These are phyloP conservation scores for Aspergillus novoparasiticus DNA, from an alignment of 2,329 filamentous ascomycete genomes.

Conservation along the genomic window DNA sequence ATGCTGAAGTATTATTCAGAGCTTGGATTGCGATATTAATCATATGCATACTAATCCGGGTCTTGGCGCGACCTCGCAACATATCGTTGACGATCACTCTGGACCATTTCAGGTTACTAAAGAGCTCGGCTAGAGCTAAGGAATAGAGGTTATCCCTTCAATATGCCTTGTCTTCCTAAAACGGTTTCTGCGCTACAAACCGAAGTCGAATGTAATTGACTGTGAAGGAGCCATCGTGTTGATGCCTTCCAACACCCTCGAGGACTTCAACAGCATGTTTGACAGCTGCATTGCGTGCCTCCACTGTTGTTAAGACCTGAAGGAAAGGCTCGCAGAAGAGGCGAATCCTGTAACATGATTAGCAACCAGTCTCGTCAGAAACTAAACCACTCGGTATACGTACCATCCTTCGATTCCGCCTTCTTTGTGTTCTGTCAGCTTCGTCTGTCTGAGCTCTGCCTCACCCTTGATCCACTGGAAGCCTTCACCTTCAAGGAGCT, in stretches of 20 bases:
- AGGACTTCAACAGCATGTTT: not conserved
- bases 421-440: constrained; percentile 39
- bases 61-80: not conserved
- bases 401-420: constrained; percentile 67
- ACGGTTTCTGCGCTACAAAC: not conserved
- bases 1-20: too few species aligned
- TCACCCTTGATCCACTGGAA: constrained; percentile 59
- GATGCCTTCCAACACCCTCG: not conserved
- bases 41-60: not conserved
- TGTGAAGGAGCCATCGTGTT: not conserved
- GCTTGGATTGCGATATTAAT: not conserved
- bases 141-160: not conserved
- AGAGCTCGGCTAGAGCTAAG: not conserved
- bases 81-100: not conserved
- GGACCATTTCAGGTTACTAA: too few species aligned
- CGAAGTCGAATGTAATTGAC: not conserved
- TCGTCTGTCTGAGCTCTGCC: constrained; percentile 66
- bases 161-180: not conserved
- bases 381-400: not conserved
- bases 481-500: constrained; percentile 40
- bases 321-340: not conserved
- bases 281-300: not conserved
- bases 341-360: not conserved
- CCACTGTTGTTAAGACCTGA: not conserved
- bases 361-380: not conserved